These are phyloP conservation scores for Geum urbanum DNA, from an alignment of 306 rosid species.

Conservation along the genomic window DNA sequence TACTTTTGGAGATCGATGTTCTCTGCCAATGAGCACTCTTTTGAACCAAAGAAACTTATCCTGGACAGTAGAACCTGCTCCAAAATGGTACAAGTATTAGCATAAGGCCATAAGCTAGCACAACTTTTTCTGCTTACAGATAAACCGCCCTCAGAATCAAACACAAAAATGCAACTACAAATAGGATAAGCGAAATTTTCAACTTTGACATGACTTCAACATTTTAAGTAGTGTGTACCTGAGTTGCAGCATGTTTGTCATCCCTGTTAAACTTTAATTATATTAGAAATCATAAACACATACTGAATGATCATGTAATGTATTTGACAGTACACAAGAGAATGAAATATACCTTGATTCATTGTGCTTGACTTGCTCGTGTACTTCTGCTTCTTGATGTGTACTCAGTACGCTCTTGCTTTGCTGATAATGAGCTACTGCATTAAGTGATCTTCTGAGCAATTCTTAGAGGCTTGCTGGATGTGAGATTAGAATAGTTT, in stretches of 20 bases:
- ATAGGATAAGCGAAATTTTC: background rate
- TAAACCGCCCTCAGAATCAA: background rate
- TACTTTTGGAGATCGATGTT: constrained; percentile 64
- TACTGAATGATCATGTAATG: too few relatives aligned
- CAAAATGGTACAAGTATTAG: constrained; percentile 26
- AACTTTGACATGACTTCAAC: background rate
- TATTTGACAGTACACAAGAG: too few relatives aligned
- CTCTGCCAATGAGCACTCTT: constrained; percentile 34
- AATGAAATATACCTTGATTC: too few relatives aligned
- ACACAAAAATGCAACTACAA: background rate
- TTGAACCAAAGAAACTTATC: constrained; percentile 47
- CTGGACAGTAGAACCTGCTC: constrained; percentile 62
- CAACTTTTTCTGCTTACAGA: background rate
- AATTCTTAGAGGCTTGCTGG: too few relatives aligned
- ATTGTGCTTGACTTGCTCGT: too few relatives aligned
- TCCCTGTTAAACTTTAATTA: constrained; percentile 16
- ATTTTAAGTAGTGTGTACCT: constrained; percentile 25
- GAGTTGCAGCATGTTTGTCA: constrained; percentile 68
- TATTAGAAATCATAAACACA: too few relatives aligned
- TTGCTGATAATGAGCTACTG: too few relatives aligned
- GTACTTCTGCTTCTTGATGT: too few relatives aligned
- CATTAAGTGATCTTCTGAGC: too few relatives aligned
- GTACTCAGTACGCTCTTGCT: too few relatives aligned
- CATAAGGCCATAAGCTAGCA: background rate
- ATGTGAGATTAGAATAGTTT: too few relatives aligned